A percentile compares a stretch with the other conserved stretches of the same genome.
phyloP scores from a whole-genome alignment of 2,329 filamentous ascomycete genomes.

The Claviceps digitariae region DNA sequence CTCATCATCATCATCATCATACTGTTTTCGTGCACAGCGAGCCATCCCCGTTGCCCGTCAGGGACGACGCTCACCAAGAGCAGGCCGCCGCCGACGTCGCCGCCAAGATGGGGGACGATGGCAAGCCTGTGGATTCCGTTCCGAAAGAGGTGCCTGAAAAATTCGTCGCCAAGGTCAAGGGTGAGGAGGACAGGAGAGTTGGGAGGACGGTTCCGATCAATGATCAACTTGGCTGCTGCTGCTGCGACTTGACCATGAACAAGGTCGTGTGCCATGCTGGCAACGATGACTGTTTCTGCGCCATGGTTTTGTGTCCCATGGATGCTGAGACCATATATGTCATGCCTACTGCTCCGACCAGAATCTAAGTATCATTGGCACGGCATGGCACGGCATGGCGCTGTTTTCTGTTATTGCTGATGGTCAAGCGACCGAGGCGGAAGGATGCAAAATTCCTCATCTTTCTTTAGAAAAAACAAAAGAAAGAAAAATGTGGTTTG shows the following conservation, averaged over 20 bases:
- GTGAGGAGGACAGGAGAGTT: background rate
- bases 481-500: too few species aligned
- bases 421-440: background rate
- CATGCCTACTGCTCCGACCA: background rate
- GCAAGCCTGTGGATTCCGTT: background rate
- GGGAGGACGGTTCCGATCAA: too few species aligned
- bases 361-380: background rate
- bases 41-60: background rate
- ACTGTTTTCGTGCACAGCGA: background rate
- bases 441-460: background rate
- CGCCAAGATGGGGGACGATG: background rate
- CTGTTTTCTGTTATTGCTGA: background rate
- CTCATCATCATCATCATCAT: background rate
- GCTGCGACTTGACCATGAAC: constrained; percentile 9
- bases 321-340: constrained; percentile 2
- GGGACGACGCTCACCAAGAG: background rate
- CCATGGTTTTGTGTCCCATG: constrained; percentile 6
- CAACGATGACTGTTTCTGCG: constrained; percentile 11
- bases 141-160: background rate
- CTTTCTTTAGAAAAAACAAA: too few species aligned
- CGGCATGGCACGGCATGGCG: background rate
- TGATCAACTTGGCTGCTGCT: constrained; percentile 9
- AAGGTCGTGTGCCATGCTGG: constrained; percentile 10
- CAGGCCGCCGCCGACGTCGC: too few species aligned
- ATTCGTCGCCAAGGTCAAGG: background rate